Percentiles rank a stretch among this genome's conserved stretches.
Evolutionary conservation across 257 asterid species (phyloP).

Genomic region (Paulownia fortunei): DNA sequence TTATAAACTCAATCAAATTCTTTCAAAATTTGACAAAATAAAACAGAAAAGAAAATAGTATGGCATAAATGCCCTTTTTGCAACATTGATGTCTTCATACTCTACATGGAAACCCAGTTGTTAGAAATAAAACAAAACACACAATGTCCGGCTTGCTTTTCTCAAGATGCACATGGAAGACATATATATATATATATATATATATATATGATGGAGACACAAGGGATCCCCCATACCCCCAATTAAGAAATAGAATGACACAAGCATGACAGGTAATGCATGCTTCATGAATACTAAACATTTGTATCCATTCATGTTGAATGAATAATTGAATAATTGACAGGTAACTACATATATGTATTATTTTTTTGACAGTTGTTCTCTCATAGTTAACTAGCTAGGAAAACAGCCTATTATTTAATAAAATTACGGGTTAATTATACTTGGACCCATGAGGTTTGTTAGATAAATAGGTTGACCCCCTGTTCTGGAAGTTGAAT

Average conservation of each 20-base stretch:
- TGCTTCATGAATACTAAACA: conserved; percentile 4
- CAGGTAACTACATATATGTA: no score
- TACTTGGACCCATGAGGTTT: background rate
- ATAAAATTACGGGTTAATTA: no score
- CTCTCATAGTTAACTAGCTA: background rate
- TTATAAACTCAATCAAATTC: no score
- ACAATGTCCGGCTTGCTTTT: conserved; percentile 31
- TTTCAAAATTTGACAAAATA: background rate
- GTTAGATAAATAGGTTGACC: no score
- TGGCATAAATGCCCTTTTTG: background rate
- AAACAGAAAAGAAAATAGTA: background rate
- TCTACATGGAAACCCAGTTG: conserved; percentile 19
- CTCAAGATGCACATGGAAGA: conserved; percentile 34
- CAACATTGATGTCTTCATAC: conserved; percentile 10
- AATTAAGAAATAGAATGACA: background rate
- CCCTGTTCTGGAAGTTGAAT: no score
- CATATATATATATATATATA: no score
- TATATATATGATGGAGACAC: background rate
- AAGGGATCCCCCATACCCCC: background rate
- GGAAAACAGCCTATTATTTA: background rate
- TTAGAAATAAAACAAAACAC: conserved; percentile 20
- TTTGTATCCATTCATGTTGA: background rate
- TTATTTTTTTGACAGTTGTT: background rate
- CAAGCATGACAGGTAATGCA: conserved; percentile 29
- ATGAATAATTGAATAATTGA: no score